A percentile compares a stretch with the other conserved stretches of the same genome.
phyloP scores from a whole-genome alignment of 2,329 filamentous ascomycete genomes.

The Colletotrichum gloeosporioides region DNA sequence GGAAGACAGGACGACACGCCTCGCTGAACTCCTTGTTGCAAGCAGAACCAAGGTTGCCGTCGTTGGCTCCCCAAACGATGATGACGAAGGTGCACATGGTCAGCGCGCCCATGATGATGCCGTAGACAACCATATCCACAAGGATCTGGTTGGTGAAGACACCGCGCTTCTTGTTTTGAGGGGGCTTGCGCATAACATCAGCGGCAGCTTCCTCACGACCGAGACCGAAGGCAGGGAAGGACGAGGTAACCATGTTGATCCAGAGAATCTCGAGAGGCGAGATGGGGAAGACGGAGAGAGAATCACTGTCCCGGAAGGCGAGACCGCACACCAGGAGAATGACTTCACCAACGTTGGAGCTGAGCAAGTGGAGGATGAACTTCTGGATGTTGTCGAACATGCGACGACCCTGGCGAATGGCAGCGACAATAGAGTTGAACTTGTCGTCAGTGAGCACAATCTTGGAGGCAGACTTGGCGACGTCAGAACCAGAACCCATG shows the following conservation, averaged over 20 bases:
- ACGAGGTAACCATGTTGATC: constrained; percentile 94
- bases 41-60: constrained; percentile 59
- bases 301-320: constrained; percentile 74
- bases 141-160: constrained; percentile 82
- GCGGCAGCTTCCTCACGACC: constrained; percentile 78
- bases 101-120: constrained; percentile 76
- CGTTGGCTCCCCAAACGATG: constrained; percentile 61
- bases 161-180: constrained; percentile 70
- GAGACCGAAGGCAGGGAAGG: constrained; percentile 86
- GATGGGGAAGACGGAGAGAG: constrained; percentile 84
- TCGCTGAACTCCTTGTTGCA: constrained; percentile 68
- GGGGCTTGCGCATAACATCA: constrained; percentile 81
- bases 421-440: constrained; percentile 84
- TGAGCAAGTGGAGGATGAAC: constrained; percentile 80
- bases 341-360: constrained; percentile 85
- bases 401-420: constrained; percentile 81
- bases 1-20: constrained; percentile 66
- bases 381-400: constrained; percentile 93
- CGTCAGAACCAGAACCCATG: constrained; percentile 88
- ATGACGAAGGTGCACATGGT: constrained; percentile 71
- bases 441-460: constrained; percentile 90
- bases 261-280: constrained; percentile 87
- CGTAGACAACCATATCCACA: constrained; percentile 81
- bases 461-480: constrained; percentile 81
- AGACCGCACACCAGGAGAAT: constrained; percentile 82